Conservation (phyloP, 306 rosid species). For the Trifolium subterraneum region DNA sequence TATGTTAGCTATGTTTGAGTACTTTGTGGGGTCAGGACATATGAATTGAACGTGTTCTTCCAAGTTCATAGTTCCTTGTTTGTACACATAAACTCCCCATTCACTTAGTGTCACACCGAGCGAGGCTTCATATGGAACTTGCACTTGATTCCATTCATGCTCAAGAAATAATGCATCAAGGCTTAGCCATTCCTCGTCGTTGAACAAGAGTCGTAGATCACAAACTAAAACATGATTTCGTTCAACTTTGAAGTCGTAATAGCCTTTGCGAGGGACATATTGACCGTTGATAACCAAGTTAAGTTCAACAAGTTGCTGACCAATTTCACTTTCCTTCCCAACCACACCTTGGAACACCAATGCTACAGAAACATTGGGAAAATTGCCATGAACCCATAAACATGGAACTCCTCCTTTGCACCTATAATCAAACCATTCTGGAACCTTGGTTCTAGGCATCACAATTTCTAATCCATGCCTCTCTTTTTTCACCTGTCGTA, state of each 20-base stretch:
- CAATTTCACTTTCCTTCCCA: fast-evolving
- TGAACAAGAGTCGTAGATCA: slow-evolving; percentile 11
- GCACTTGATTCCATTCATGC: slow-evolving; percentile 10
- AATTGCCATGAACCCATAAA: slow-evolving; percentile 5
- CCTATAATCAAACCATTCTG: neutral
- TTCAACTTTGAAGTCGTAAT: neutral
- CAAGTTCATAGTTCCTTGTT: neutral
- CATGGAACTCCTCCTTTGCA: neutral
- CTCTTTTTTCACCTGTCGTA: neutral
- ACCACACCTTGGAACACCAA: neutral
- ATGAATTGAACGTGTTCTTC: neutral
- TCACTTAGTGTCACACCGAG: neutral
- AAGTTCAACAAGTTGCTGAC: neutral
- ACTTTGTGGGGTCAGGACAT: slow-evolving; percentile 12
- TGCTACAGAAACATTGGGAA: slow-evolving; percentile 20
- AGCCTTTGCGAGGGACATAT: neutral
- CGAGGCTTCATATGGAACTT: neutral
- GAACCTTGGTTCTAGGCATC: slow-evolving; percentile 10
- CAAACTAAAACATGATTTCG: neutral
- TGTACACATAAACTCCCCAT: slow-evolving; percentile 16
- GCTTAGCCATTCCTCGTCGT: slow-evolving; percentile 1
- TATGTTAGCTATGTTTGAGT: neutral
- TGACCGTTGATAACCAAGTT: neutral
- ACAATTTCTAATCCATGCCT: neutral
- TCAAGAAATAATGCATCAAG: slow-evolving; percentile 3